Conservation (phyloP, 176 grass and related monocot species). For the Triticum turgidum region DNA sequence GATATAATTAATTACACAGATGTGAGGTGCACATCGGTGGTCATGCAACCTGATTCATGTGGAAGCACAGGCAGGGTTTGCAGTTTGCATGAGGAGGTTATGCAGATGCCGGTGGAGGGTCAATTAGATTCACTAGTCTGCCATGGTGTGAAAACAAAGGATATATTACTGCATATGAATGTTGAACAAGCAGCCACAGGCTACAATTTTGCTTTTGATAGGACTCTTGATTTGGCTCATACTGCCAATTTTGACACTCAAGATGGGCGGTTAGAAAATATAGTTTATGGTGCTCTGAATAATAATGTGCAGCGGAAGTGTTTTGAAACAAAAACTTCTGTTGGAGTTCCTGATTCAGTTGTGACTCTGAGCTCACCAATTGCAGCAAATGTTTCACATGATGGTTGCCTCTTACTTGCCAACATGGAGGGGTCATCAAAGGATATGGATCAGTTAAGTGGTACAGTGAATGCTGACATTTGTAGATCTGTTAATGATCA, state of each 20-base stretch:
- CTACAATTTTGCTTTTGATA: constrained; percentile 45
- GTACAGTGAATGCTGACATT: constrained; percentile 17
- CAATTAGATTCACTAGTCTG: constrained; percentile 40
- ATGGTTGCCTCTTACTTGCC: constrained; percentile 8
- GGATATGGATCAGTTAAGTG: constrained; percentile 24
- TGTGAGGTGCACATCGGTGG: neutral
- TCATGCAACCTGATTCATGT: constrained; percentile 34
- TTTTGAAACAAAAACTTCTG: constrained; percentile 18
- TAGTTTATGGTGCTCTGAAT: constrained; percentile 59
- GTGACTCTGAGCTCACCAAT: neutral
- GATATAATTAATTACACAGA: neutral
- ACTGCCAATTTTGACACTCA: constrained; percentile 30
- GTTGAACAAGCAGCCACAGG: constrained; percentile 2
- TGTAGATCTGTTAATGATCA: constrained; percentile 28
- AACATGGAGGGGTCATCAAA: constrained; percentile 19
- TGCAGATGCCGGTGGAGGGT: constrained; percentile 27
- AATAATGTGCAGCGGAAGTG: constrained; percentile 37
- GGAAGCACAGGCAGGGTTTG: constrained; percentile 12
- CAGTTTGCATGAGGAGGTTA: constrained; percentile 29
- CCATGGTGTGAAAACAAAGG: constrained; percentile 31
- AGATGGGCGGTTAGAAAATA: constrained; percentile 54
- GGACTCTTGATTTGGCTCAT: constrained; percentile 30
- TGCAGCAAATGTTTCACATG: constrained; percentile 23
- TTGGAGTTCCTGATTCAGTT: constrained; percentile 18
- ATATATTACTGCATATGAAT: constrained; percentile 23